Percentiles rank a stretch among this genome's conserved stretches.
These are phyloP conservation scores for Tritrichomonas musculus DNA, from an alignment of 208 protist genomes.

Conservation along the genomic window DNA sequence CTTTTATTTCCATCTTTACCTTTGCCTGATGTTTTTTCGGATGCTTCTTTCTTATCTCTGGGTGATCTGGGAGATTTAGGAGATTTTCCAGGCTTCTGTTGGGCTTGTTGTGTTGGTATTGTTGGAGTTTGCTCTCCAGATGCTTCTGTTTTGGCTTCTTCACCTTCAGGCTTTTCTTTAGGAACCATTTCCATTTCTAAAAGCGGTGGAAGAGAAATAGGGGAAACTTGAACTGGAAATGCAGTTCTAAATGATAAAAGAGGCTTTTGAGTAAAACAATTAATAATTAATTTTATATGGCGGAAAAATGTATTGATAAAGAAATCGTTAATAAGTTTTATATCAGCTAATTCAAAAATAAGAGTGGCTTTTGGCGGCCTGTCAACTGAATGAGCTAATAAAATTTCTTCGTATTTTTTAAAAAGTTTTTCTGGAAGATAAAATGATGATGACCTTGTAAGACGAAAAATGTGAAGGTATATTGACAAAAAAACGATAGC, in stretches of 20 bases:
- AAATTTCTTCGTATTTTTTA: neutral
- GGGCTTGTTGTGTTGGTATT: no score
- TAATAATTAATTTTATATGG: neutral
- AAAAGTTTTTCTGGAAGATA: neutral
- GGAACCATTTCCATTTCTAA: neutral
- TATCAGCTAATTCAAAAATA: neutral
- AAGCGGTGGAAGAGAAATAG: neutral
- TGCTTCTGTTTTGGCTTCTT: no score
- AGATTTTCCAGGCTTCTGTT: no score
- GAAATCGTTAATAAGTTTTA: neutral
- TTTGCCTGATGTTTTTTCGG: neutral
- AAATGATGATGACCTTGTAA: neutral
- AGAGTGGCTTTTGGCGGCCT: neutral
- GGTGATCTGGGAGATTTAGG: no score
- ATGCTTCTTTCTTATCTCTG: no score
- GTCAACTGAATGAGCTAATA: neutral
- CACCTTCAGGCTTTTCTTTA: neutral
- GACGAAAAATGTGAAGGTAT: neutral
- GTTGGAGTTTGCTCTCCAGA: no score
- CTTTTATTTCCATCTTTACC: neutral
- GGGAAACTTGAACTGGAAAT: neutral
- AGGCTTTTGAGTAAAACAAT: neutral
- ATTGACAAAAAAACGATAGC: neutral
- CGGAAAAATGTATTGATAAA: conserved; percentile 3
- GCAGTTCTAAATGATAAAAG: neutral